These are phyloP conservation scores for Ophiostoma angusticollis DNA, from an alignment of 2,329 filamentous ascomycete species.

Conservation along the genomic window DNA sequence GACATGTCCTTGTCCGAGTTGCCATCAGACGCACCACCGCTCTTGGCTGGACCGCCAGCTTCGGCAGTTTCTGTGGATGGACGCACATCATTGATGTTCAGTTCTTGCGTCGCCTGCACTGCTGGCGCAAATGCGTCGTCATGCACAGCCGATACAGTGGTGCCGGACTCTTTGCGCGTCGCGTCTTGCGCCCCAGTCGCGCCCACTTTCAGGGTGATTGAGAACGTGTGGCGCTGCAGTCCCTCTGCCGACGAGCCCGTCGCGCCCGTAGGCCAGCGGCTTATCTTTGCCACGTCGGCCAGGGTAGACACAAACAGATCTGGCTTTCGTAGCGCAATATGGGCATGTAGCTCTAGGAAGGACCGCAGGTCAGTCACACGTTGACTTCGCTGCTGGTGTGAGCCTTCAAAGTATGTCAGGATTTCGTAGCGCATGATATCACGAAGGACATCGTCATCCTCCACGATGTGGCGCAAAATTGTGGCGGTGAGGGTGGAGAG, in stretches of 20 bases:
- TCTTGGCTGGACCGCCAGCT: neutral
- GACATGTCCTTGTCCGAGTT: conserved; percentile 30
- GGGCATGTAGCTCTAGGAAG: conserved; percentile 66
- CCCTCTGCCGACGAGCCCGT: conserved; percentile 5
- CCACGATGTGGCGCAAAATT: conserved; percentile 80
- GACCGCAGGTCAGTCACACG: conserved; percentile 54
- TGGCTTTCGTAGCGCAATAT: conserved; percentile 68
- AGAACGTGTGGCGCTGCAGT: conserved; percentile 2
- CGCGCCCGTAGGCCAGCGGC: conserved; percentile 36
- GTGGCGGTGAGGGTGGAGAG: conserved; percentile 59
- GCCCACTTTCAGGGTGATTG: conserved; percentile 5
- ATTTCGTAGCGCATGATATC: conserved; percentile 91
- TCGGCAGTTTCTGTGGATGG: conserved; percentile 44
- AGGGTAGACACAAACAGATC: conserved; percentile 78
- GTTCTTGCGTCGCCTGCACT: conserved; percentile 31
- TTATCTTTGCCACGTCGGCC: conserved; percentile 69
- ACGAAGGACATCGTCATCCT: conserved; percentile 81
- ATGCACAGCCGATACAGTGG: conserved; percentile 14
- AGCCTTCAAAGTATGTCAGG: conserved; percentile 54
- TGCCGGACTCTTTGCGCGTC: neutral
- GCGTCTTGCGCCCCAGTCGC: neutral
- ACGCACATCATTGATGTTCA: conserved; percentile 42
- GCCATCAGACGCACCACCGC: neutral
- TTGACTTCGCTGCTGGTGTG: conserved; percentile 34
- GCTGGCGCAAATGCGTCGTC: conserved; percentile 31